Conservation (phyloP, 129 eudicot species). For the Smallanthus sonchifolius region DNA sequence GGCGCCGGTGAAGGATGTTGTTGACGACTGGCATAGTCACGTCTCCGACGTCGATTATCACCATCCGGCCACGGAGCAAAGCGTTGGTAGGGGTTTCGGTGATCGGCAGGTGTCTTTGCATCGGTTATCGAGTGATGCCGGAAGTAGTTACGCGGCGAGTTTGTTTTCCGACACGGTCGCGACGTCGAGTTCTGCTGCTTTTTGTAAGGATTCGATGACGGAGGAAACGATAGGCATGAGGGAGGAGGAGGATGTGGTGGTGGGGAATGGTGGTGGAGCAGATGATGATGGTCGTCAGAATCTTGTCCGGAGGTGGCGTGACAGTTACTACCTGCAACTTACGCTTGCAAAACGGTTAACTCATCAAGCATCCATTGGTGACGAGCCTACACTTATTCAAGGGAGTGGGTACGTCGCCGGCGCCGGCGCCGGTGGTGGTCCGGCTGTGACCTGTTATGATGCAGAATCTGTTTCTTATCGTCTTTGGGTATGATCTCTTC, state of each 20-base stretch:
- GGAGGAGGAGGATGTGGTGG: slow-evolving; percentile 36
- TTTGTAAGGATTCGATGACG: slow-evolving; percentile 36
- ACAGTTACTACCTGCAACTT: slow-evolving; percentile 73
- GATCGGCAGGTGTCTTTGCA: slow-evolving; percentile 42
- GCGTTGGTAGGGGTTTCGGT: slow-evolving; percentile 25
- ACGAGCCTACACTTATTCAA: slow-evolving; percentile 44
- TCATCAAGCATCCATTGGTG: slow-evolving; percentile 50
- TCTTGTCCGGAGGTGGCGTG: slow-evolving; percentile 46
- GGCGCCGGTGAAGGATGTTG: slow-evolving; percentile 28
- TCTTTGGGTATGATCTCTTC: slow-evolving; percentile 59
- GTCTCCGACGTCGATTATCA: slow-evolving; percentile 7
- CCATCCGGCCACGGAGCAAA: background rate
- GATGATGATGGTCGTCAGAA: slow-evolving; percentile 12
- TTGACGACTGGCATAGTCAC: slow-evolving; percentile 8
- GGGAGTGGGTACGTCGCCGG: slow-evolving; percentile 28
- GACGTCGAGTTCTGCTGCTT: slow-evolving; percentile 42
- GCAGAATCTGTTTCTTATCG: slow-evolving; percentile 74
- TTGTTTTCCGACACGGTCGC: slow-evolving; percentile 65
- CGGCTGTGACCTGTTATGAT: slow-evolving; percentile 44
- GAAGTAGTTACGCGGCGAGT: slow-evolving; percentile 68
- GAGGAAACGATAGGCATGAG: slow-evolving; percentile 21
- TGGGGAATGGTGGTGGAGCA: slow-evolving; percentile 6
- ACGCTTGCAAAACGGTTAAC: slow-evolving; percentile 64
- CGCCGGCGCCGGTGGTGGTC: slow-evolving; percentile 23
- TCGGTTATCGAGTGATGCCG: slow-evolving; percentile 58